These are phyloP conservation scores for Boletus vinaceobasis DNA, from an alignment of 768 basidiomycete species.

Conservation along the genomic window DNA sequence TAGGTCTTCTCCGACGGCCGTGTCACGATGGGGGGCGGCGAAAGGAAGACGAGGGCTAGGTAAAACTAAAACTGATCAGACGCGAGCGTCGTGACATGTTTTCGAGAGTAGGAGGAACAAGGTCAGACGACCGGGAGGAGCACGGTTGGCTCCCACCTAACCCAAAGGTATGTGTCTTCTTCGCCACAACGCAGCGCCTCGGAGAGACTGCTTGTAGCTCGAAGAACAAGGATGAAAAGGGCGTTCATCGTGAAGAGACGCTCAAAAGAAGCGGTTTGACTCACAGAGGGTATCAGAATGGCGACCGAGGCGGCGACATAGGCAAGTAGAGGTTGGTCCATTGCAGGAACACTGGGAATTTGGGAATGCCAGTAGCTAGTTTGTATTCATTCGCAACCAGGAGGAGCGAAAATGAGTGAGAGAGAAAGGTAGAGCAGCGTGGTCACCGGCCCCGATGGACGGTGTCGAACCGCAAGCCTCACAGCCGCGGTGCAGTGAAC, in stretches of 20 bases:
- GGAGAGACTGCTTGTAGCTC: slow-evolving; percentile 59
- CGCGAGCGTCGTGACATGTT: not conserved
- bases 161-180: slow-evolving; percentile 59
- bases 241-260: slow-evolving; percentile 48
- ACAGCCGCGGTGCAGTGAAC: too few species aligned
- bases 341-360: not conserved
- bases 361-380: not conserved
- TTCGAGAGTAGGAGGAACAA: not conserved
- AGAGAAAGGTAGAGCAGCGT: not conserved
- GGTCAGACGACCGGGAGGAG: slow-evolving; percentile 36
- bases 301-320: slow-evolving; percentile 20
- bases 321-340: slow-evolving; percentile 28
- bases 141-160: slow-evolving; percentile 35
- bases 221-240: slow-evolving; percentile 92
- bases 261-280: slow-evolving; percentile 10
- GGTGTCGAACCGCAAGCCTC: not conserved
- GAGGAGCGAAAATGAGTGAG: not conserved
- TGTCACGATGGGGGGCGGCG: slow-evolving; percentile 64
- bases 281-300: slow-evolving; percentile 27
- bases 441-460: not conserved
- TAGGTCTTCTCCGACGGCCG: slow-evolving; percentile 68
- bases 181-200: slow-evolving; percentile 52
- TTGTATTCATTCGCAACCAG: slow-evolving; percentile 5
- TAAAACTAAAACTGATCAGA: slow-evolving; percentile 52
- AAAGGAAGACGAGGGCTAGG: slow-evolving; percentile 66